Evolutionary conservation across 139 green algal species (phyloP).

Genomic region (Asterochloris sp.): DNA sequence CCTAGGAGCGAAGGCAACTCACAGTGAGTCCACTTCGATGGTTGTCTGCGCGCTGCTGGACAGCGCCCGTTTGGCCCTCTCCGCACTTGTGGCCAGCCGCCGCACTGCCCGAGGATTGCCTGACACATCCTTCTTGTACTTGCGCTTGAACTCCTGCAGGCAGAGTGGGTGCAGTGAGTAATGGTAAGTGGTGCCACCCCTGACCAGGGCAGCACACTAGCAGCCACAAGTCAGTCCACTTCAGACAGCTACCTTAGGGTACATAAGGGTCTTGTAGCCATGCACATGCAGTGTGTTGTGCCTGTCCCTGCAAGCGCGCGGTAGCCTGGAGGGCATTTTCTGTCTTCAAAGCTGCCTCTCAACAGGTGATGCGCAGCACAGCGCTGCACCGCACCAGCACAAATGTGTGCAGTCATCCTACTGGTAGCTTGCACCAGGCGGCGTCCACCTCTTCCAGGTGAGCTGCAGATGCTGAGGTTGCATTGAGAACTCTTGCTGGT

Average conservation of each 20-base stretch:
- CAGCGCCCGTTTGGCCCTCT: conserved; percentile 89
- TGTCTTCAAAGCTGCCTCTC: no score
- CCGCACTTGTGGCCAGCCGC: conserved; percentile 69
- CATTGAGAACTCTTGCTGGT: no score
- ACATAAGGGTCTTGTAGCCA: neutral
- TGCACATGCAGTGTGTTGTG: no score
- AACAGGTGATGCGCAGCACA: no score
- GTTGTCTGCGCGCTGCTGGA: conserved; percentile 83
- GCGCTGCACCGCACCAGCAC: no score
- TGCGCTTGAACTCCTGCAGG: conserved; percentile 96
- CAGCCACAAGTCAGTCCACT: neutral
- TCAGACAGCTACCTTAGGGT: neutral
- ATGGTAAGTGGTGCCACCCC: neutral
- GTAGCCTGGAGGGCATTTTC: no score
- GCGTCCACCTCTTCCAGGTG: no score
- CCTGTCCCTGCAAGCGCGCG: no score
- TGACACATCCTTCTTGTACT: conserved; percentile 98
- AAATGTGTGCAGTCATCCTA: no score
- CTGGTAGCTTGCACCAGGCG: no score
- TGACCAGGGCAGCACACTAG: neutral
- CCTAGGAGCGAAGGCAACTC: no score
- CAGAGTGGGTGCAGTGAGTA: neutral
- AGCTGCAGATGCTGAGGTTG: no score
- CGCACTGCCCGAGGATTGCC: conserved; percentile 75
- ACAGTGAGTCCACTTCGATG: conserved; percentile 95